These are phyloP conservation scores for Sanguinoderma infundibulare DNA, from an alignment of 1,284 basidiomycete species.

Conservation along the genomic window DNA sequence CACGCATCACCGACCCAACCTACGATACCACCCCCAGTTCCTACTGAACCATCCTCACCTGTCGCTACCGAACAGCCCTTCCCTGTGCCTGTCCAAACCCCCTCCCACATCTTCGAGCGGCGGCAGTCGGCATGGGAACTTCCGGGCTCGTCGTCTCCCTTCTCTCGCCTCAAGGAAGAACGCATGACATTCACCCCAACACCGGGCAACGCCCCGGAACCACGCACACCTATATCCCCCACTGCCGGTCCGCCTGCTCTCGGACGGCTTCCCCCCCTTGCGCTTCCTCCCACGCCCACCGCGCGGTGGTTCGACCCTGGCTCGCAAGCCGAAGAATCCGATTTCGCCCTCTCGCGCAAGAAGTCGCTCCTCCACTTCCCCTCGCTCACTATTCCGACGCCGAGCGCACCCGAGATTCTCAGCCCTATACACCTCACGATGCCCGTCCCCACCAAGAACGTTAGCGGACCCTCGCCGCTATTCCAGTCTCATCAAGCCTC, in stretches of 20 bases:
- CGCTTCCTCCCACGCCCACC: slow-evolving; percentile 37
- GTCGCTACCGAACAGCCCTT: neutral
- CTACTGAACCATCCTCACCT: slow-evolving; percentile 1
- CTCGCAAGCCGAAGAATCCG: slow-evolving; percentile 20
- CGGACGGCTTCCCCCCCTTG: slow-evolving; percentile 24
- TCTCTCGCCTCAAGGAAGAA: slow-evolving; percentile 23
- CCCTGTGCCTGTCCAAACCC: slow-evolving; percentile 5
- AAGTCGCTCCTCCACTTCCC: slow-evolving; percentile 35
- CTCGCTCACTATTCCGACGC: slow-evolving; percentile 29
- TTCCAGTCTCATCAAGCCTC: slow-evolving; percentile 5
- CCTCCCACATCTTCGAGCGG: slow-evolving; percentile 29
- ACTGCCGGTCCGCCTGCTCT: slow-evolving; percentile 30
- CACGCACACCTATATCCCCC: slow-evolving; percentile 28
- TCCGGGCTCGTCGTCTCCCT: slow-evolving; percentile 27
- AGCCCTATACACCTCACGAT: slow-evolving; percentile 37
- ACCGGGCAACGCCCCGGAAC: slow-evolving; percentile 11
- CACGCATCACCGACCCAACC: neutral
- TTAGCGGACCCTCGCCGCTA: slow-evolving; percentile 21
- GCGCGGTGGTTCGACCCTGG: slow-evolving; percentile 35
- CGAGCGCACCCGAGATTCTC: slow-evolving; percentile 32
- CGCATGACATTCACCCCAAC: slow-evolving; percentile 20
- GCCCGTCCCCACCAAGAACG: slow-evolving; percentile 19
- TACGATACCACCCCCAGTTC: neutral
- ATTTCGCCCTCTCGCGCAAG: slow-evolving; percentile 27
- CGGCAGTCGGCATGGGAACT: slow-evolving; percentile 35